Evolutionary conservation across 176 grass and related monocot genomes (phyloP).

Genomic region (maize (Zea mays)): DNA sequence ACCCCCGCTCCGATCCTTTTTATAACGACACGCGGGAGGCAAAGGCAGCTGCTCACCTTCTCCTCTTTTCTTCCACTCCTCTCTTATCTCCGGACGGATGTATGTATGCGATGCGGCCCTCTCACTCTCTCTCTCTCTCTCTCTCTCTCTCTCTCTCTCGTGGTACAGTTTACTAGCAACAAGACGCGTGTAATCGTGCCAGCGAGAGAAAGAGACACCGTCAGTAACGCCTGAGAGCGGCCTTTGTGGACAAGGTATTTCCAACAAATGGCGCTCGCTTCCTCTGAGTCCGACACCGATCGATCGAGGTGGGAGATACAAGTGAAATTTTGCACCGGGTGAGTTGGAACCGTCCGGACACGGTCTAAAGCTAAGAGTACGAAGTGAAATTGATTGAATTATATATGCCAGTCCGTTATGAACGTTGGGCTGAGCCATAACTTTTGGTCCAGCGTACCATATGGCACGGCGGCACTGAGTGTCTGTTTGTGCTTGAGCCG

Average conservation of each 20-base stretch:
- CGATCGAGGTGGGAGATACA: too few relatives aligned
- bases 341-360: too few relatives aligned
- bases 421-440: too few relatives aligned
- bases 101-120: not conserved
- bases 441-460: too few relatives aligned
- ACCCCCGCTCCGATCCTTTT: not conserved
- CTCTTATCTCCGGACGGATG: not conserved
- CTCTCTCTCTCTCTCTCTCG: not conserved
- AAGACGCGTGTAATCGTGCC: conserved; percentile 5
- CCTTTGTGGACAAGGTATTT: conserved; percentile 6
- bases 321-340: too few relatives aligned
- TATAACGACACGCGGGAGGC: conserved; percentile 31
- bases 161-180: conserved; percentile 25
- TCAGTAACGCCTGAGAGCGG: not conserved
- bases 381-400: too few relatives aligned
- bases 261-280: too few relatives aligned
- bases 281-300: too few relatives aligned
- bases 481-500: too few relatives aligned
- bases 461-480: too few relatives aligned
- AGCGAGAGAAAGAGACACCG: not conserved
- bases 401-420: too few relatives aligned
- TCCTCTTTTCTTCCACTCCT: not conserved
- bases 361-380: too few relatives aligned
- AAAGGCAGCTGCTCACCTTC: conserved; percentile 41
- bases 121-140: not conserved